These are phyloP conservation scores for Thalia dealbata DNA, from an alignment of 176 grass and related monocot species.

Conservation along the genomic window DNA sequence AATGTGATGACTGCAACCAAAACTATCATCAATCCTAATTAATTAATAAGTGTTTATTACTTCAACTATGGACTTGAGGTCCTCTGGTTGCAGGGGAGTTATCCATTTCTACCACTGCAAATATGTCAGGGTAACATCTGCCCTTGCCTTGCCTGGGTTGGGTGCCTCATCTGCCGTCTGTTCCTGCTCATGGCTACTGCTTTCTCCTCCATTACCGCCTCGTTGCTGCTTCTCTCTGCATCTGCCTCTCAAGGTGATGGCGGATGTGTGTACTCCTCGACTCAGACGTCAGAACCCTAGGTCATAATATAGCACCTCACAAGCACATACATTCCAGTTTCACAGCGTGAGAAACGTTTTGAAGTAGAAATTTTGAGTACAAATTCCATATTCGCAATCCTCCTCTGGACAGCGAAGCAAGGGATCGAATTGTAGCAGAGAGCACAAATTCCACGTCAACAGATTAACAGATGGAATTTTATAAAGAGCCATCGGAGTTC, in stretches of 20 bases:
- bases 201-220: background rate
- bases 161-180: background rate
- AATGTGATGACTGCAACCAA: no score
- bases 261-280: no score
- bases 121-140: background rate
- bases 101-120: background rate
- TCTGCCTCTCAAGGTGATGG: background rate
- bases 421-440: background rate
- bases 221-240: background rate
- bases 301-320: no score
- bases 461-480: background rate
- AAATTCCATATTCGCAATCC: no score
- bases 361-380: no score
- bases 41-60: background rate
- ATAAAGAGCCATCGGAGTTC: no score
- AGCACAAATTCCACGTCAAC: background rate
- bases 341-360: no score
- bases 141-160: background rate
- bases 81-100: background rate
- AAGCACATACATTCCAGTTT: no score
- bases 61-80: background rate
- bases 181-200: no score
- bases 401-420: background rate
- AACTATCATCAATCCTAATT: no score
- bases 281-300: no score